These are phyloP conservation scores for Penicillium lividum DNA, from an alignment of 495 filamentous ascomycete species.

Conservation along the genomic window DNA sequence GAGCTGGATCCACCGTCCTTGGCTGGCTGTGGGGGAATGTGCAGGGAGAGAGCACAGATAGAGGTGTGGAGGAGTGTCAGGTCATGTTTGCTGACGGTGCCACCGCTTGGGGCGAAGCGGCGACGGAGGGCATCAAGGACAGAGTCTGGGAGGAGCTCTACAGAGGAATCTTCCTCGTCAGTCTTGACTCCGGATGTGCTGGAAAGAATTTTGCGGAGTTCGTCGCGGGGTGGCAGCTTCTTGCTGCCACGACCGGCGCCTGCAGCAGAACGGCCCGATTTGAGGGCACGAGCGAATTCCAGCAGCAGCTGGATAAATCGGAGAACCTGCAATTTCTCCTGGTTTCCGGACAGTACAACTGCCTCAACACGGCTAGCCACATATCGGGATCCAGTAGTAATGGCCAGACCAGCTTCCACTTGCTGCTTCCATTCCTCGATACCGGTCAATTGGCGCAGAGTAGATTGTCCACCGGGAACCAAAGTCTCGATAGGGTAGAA, in stretches of 20 bases:
- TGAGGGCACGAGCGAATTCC: conserved; percentile 60
- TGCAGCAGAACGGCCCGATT: conserved; percentile 22
- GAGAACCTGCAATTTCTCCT: conserved; percentile 56
- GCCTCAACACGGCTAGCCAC: conserved; percentile 62
- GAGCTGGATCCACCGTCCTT: conserved; percentile 47
- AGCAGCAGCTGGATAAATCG: conserved; percentile 61
- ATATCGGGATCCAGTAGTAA: conserved; percentile 63
- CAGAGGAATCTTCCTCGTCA: conserved; percentile 14
- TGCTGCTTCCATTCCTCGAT: conserved; percentile 76
- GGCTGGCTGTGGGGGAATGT: conserved; percentile 43
- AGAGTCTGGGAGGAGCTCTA: conserved; percentile 51
- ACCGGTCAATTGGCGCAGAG: conserved; percentile 56
- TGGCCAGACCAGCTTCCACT: conserved; percentile 54
- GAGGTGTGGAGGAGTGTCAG: conserved; percentile 66
- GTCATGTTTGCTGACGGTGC: conserved; percentile 61
- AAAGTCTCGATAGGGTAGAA: conserved; percentile 76
- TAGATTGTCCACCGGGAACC: conserved; percentile 52
- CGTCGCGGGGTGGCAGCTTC: conserved; percentile 41
- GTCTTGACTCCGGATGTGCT: conserved; percentile 27
- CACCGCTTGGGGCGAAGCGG: conserved; percentile 63
- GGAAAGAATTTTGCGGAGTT: conserved; percentile 44
- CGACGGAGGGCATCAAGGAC: conserved; percentile 68
- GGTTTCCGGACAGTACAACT: conserved; percentile 57
- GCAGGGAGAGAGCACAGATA: conserved; percentile 64
- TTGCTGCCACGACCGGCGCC: conserved; percentile 36